Evolutionary conservation across 208 protist species (phyloP), one percentile per base, ranked within the genome.

Genomic region (Wallacemonas collosoma): DNA sequence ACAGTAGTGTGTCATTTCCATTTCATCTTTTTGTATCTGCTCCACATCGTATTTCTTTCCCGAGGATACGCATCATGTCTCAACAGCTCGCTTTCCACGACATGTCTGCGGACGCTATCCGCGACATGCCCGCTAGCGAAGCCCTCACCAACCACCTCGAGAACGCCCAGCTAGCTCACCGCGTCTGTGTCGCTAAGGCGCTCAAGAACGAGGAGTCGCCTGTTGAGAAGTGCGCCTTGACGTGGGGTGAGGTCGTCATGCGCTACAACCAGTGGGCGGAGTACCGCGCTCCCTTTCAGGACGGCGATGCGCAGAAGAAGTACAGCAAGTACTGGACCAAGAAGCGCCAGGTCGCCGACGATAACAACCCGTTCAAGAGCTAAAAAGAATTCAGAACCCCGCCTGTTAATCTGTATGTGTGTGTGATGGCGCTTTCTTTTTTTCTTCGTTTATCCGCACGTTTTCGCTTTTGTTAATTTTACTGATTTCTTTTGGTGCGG

Each of bases 311-410:
- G 41, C 80, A 90, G 78, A 82, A 78, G 68, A 84, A 72, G 71
- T 97, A 93, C 82, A 83, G 60, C 53, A 93, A 93, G 81, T 94
- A 85, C 81, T 97, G 92, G 92, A 94, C 87, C 17, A 89, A 89
- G 81, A 97, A 95, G 79, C 89, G 91, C 56, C 83, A 86, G 77
- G 75, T 62, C 1, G 79, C 79, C 39, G 87, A 86, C 48, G 89
- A 96, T 72, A 77, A 71, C 69, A 77, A 75, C 65, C 71, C 75
- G 56, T 82, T 75, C 55, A 77, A 76, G 72, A 76, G n/a, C 64
- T 69, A 69, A 58, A 40, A 35, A n/a, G 4, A 6, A 51, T 15
- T 11, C 9, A 14, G 11, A 12, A 50, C 6, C 45, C 2, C 9
- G 9, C 41, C 11, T 7, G 48, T 35, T 11, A 15, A 14, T 43